A percentile compares a stretch with the other conserved stretches of the same genome.
These are phyloP conservation scores for Fusarium sp. DNA, from an alignment of 2,329 filamentous ascomycete genomes.

Conservation along the genomic window DNA sequence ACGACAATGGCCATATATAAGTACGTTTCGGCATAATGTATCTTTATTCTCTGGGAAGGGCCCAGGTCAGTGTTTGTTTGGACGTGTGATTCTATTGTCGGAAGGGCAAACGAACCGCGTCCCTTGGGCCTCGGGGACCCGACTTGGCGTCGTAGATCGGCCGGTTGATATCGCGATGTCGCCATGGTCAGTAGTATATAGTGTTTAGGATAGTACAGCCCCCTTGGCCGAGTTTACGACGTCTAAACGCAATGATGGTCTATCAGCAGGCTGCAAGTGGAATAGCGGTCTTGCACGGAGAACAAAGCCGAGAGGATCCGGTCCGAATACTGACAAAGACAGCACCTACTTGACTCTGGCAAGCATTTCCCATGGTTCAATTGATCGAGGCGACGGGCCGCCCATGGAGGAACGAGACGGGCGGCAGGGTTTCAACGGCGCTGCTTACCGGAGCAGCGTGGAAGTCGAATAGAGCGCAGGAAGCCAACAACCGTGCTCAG, in stretches of 20 bases:
- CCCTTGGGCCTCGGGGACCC: slow-evolving; percentile 68
- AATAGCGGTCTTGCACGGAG: not conserved
- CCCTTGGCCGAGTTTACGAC: slow-evolving; percentile 58
- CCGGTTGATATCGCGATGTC: slow-evolving; percentile 58
- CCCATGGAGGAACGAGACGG: slow-evolving; percentile 55
- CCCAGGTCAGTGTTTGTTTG: slow-evolving; percentile 23
- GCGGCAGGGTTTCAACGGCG: slow-evolving; percentile 31
- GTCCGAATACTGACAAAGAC: slow-evolving; percentile 31
- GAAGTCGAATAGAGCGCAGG: slow-evolving; percentile 19
- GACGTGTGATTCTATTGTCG: slow-evolving; percentile 8
- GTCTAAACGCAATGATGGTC: slow-evolving; percentile 47
- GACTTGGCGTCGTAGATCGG: slow-evolving; percentile 64
- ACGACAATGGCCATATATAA: slow-evolving; percentile 92
- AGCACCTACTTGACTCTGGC: slow-evolving; percentile 58
- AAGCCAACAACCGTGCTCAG: slow-evolving; percentile 25
- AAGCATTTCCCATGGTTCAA: slow-evolving; percentile 63
- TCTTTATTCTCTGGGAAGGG: slow-evolving; percentile 78
- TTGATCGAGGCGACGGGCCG: slow-evolving; percentile 55
- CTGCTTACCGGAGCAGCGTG: slow-evolving; percentile 39
- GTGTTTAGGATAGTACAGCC: slow-evolving; percentile 46
- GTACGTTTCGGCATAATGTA: slow-evolving; percentile 89
- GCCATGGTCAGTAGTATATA: slow-evolving; percentile 56
- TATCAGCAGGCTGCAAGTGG: slow-evolving; percentile 26
- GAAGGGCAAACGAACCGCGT: slow-evolving; percentile 58
- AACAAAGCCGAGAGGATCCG: slow-evolving; percentile 14